Conservation (phyloP, 2,329 filamentous ascomycete species). For the Neurospora sp. region DNA sequence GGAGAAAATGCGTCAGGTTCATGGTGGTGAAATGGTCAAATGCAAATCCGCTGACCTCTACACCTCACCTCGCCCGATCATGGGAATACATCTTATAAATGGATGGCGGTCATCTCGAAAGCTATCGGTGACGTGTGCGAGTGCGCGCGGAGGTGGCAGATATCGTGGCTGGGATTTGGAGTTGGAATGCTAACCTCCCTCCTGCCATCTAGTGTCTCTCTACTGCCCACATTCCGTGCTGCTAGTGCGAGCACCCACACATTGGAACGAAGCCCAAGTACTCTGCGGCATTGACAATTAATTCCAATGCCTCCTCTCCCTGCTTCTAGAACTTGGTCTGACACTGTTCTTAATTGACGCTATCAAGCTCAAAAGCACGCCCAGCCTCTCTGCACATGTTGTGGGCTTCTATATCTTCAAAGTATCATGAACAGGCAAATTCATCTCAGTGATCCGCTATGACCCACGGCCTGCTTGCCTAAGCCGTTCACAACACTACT, state of each 20-base stretch:
- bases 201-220: neutral
- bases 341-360: neutral
- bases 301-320: neutral
- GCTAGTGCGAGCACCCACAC: neutral
- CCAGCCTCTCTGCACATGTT: too few relatives aligned
- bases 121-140: neutral
- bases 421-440: neutral
- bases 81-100: neutral
- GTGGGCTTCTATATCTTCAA: neutral
- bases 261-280: neutral
- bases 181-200: neutral
- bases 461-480: neutral
- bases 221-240: neutral
- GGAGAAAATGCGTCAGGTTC: neutral
- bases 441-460: neutral
- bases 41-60: neutral
- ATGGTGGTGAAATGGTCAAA: neutral
- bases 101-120: neutral
- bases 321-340: neutral
- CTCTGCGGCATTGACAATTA: neutral
- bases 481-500: neutral
- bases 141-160: neutral
- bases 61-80: neutral
- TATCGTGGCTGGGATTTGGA: neutral
- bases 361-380: neutral